These are phyloP conservation scores for Cladophialophora yegresii DNA, from an alignment of 2,329 filamentous ascomycete species.

Conservation along the genomic window DNA sequence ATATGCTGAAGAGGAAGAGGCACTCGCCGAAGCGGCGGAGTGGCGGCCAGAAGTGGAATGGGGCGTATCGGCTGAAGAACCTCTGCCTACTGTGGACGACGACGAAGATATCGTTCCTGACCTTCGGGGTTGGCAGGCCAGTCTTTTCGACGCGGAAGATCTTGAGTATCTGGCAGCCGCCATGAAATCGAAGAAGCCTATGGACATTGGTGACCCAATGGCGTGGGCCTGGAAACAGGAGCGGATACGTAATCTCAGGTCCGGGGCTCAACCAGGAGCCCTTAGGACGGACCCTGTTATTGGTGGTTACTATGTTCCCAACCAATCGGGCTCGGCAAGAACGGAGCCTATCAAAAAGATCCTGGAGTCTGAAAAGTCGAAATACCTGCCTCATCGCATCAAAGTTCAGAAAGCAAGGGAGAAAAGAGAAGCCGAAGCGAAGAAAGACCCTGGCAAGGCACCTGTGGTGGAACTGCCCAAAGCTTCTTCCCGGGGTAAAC, in stretches of 20 bases:
- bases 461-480: constrained; percentile 76
- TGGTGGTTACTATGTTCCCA: constrained; percentile 77
- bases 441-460: constrained; percentile 68
- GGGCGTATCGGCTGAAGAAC: constrained; percentile 61
- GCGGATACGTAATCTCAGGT: constrained; percentile 69
- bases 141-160: constrained; percentile 70
- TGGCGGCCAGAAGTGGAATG: constrained; percentile 57
- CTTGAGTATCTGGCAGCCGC: constrained; percentile 56
- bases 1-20: constrained; percentile 39
- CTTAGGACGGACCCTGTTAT: constrained; percentile 45
- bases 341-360: constrained; percentile 96
- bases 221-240: constrained; percentile 73
- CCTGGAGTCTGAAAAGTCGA: constrained; percentile 94
- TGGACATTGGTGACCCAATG: constrained; percentile 59
- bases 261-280: constrained; percentile 50
- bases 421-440: constrained; percentile 74
- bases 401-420: constrained; percentile 90
- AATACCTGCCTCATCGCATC: constrained; percentile 96
- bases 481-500: constrained; percentile 87
- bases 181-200: constrained; percentile 50
- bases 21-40: constrained; percentile 39
- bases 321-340: constrained; percentile 78
- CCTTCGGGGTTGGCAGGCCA: constrained; percentile 68
- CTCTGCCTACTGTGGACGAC: constrained; percentile 66
- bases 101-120: constrained; percentile 65